These are phyloP conservation scores for Favolaschia claudopus DNA, from an alignment of 768 basidiomycete genomes.

Conservation along the genomic window DNA sequence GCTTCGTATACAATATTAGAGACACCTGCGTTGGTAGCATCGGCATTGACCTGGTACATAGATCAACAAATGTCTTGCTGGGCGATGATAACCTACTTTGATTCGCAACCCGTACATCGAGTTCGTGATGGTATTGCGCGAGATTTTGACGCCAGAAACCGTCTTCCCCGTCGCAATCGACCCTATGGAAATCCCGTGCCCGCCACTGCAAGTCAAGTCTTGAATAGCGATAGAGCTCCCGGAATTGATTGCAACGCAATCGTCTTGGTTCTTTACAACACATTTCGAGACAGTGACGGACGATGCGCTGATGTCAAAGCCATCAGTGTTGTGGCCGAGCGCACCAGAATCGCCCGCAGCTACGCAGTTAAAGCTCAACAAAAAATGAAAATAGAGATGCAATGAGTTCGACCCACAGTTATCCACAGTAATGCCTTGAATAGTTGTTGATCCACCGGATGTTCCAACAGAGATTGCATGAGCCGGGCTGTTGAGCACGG, in stretches of 20 bases:
- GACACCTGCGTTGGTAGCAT: conserved; percentile 3
- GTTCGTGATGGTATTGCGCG: conserved; percentile 47
- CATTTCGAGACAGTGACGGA: conserved; percentile 21
- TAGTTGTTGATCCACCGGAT: conserved; percentile 7
- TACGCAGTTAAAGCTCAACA: neutral
- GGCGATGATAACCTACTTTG: conserved; percentile 8
- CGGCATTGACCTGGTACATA: conserved; percentile 8
- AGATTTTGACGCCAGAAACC: conserved; percentile 46
- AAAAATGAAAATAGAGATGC: neutral
- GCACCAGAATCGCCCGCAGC: conserved; percentile 20
- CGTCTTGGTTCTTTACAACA: conserved; percentile 25
- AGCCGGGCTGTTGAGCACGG: conserved; percentile 23
- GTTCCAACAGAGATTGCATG: conserved; percentile 27
- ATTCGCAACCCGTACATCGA: conserved; percentile 26
- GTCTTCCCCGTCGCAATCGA: conserved; percentile 44
- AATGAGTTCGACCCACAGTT: conserved; percentile 5
- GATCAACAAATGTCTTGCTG: neutral
- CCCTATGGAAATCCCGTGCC: conserved; percentile 61
- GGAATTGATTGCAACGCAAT: conserved; percentile 28
- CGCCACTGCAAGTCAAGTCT: conserved; percentile 49
- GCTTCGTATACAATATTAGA: conserved; percentile 6
- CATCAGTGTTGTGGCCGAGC: conserved; percentile 30
- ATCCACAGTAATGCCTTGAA: conserved; percentile 21
- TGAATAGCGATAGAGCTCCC: conserved; percentile 34
- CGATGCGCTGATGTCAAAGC: conserved; percentile 26